Evolutionary conservation across 2,329 filamentous ascomycete genomes (phyloP), one percentile per base, ranked within the genome.

Genomic region (Cercospora sojina): DNA sequence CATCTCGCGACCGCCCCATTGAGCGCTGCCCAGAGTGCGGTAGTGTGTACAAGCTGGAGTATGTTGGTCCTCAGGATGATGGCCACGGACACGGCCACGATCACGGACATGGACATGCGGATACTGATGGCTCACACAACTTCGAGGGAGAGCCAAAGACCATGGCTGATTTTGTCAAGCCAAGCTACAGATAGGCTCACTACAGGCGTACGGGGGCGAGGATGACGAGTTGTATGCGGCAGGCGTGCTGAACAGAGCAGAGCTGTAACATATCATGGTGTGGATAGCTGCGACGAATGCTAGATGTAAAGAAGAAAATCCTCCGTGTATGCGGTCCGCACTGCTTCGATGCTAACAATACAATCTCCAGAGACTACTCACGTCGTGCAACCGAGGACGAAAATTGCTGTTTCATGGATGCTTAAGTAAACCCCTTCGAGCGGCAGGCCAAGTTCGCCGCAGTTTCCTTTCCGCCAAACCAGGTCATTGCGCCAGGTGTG

Each of bases 1-100:
- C 96, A 77, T 90, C 91, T 79, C 91, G 91, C 78, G 89, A 95
- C 67, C 93, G 95, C 79, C 95, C 95, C 66, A 82, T 97, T 75
- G 92, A 96, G 85, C 92, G 95, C 81, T 99, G 95, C 89, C 89
- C 89, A 78, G 95, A 99, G 86, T 99, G 95, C 83, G 95, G 95
- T 74, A 92, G 89, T 80, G 92, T 95, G 74, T 93, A 96, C 86
- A 96, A 97, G 90, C 95, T 98, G 91, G 90, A 97, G 80, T 99
- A 97, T 82, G 83, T 97, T 73, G 95, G 95, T 69, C 89, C 93
- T 60, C 80, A 89, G 78, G 91, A 95, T 72, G 89, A 93, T 79
- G 82, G 84, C 76, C 87, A 91, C 79, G 82, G 83, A 74, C 82
- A 80, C 69, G 73, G 69, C 41, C 70, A 76, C 66, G 68, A 72